These are phyloP conservation scores for Candida chilensis DNA, from an alignment of 805 yeast species.

Conservation along the genomic window DNA sequence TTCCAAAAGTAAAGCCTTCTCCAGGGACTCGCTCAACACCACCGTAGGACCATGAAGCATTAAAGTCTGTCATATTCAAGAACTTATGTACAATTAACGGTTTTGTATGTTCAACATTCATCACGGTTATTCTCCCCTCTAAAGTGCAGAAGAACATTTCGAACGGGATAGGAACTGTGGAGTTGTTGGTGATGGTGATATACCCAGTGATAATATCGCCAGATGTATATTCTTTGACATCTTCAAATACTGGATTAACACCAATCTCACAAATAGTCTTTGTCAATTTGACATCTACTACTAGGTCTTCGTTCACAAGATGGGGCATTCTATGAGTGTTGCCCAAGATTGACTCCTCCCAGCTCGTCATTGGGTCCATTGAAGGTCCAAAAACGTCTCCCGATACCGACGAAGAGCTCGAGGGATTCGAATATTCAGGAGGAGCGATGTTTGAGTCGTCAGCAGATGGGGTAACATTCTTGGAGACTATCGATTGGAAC, in stretches of 20 bases:
- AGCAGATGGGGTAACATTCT: conserved; percentile 21
- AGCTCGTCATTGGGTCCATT: conserved; percentile 4
- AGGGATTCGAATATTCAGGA: conserved; percentile 18
- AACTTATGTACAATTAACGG: conserved; percentile 23
- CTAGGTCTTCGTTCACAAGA: conserved; percentile 16
- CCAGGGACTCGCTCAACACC: conserved; percentile 30
- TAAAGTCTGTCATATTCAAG: conserved; percentile 31
- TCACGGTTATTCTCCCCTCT: conserved; percentile 22
- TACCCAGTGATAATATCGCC: conserved; percentile 34
- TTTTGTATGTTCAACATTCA: conserved; percentile 15
- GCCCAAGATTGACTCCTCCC: conserved; percentile 32
- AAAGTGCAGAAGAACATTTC: conserved; percentile 35
- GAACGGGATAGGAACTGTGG: conserved; percentile 21
- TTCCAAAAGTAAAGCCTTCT: conserved; percentile 27
- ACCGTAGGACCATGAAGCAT: conserved; percentile 35
- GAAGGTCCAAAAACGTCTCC: not conserved
- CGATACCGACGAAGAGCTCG: conserved; percentile 2
- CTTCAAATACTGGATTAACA: conserved; percentile 22
- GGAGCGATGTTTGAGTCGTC: conserved; percentile 31
- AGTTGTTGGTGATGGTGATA: conserved; percentile 23
- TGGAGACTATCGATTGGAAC: conserved; percentile 31
- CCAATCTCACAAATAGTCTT: conserved; percentile 29
- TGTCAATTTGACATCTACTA: conserved; percentile 24
- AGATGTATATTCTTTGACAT: conserved; percentile 23
- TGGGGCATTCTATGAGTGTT: conserved; percentile 28